phyloP scores from a whole-genome alignment of 345 rosid genomes.

The Moringa oleifera region DNA sequence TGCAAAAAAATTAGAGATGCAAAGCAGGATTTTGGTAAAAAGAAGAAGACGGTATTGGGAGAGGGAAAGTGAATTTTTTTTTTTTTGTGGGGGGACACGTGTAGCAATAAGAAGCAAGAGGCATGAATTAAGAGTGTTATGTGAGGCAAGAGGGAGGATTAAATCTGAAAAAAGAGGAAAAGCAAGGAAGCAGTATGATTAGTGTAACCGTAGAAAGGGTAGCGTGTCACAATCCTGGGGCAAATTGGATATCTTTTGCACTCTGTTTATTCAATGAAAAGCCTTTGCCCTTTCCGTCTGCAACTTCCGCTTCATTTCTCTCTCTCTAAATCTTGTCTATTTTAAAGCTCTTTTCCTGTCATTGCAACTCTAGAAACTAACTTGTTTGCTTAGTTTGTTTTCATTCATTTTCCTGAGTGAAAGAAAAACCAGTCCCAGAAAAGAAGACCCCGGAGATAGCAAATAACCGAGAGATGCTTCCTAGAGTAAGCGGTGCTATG shows the following conservation, averaged over 20 bases:
- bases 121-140: neutral
- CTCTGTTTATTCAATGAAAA: constrained; percentile 17
- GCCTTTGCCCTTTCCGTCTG: constrained; percentile 33
- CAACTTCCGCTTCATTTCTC: constrained; percentile 21
- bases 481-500: constrained; percentile 24
- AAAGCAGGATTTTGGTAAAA: too few species aligned
- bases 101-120: neutral
- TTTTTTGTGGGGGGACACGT: too few species aligned
- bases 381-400: neutral
- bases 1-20: too few species aligned
- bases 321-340: neutral
- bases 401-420: constrained; percentile 12
- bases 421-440: neutral
- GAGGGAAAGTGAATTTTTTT: neutral
- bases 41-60: too few species aligned
- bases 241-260: neutral
- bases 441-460: neutral
- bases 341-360: neutral
- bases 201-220: constrained; percentile 28
- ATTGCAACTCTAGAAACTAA: constrained; percentile 2
- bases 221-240: constrained; percentile 16
- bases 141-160: neutral
- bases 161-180: constrained; percentile 2
- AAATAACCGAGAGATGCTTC: constrained; percentile 26
- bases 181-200: constrained; percentile 11